Evolutionary conservation across 1,284 basidiomycete species (phyloP).

Genomic region (Ceratobasidium sp.): DNA sequence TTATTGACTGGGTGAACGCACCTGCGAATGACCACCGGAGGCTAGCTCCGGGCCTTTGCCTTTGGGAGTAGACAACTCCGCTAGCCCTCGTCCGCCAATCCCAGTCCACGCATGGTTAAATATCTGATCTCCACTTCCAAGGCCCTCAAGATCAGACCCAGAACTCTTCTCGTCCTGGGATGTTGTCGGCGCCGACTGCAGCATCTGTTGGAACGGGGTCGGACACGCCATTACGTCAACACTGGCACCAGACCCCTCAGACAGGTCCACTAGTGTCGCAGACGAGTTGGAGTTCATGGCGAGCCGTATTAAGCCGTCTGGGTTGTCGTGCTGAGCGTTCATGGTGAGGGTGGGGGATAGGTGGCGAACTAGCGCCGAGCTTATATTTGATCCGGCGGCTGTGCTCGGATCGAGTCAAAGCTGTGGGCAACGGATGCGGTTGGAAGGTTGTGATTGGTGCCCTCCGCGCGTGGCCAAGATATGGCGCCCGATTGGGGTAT

Average conservation of each 20-base stretch:
- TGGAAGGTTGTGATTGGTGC: not conserved
- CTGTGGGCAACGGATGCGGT: not conserved
- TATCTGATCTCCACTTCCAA: not conserved
- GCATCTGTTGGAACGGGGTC: not conserved
- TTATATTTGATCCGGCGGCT: constrained; percentile 4
- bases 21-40: not conserved
- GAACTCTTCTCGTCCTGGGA: not conserved
- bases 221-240: not conserved
- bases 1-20: not conserved
- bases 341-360: constrained; percentile 11
- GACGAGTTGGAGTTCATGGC: not conserved
- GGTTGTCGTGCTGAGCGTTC: not conserved
- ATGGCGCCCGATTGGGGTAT: not conserved
- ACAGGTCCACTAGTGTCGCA: not conserved
- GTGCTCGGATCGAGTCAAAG: constrained; percentile 12
- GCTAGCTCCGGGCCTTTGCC: not conserved
- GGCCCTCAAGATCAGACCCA: not conserved
- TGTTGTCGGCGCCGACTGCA: not conserved
- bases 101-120: not conserved
- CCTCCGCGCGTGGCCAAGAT: not conserved
- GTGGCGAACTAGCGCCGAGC: constrained; percentile 8
- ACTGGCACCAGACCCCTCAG: not conserved
- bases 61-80: not conserved
- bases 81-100: not conserved
- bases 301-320: not conserved